Percentiles rank a stretch among this genome's conserved stretches.
Evolutionary conservation across 2,329 filamentous ascomycete species (phyloP).

Genomic region (Colletotrichum sublineola): DNA sequence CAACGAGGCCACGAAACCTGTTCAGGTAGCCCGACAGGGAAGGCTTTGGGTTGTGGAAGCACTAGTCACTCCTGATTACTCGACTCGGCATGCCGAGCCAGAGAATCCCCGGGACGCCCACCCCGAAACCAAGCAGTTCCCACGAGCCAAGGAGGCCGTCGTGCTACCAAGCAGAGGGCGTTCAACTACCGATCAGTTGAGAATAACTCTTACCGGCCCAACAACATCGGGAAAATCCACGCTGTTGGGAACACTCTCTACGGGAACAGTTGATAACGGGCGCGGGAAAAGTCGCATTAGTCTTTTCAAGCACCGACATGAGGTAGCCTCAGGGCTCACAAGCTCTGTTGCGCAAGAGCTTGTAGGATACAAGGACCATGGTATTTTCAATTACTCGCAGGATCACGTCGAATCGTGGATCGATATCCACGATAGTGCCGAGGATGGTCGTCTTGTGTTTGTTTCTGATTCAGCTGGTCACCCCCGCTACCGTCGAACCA

Average conservation of each 20-base stretch:
- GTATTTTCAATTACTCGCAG: slow-evolving; percentile 85
- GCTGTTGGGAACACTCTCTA: slow-evolving; percentile 87
- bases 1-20: slow-evolving; percentile 44
- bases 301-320: slow-evolving; percentile 91
- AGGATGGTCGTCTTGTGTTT: slow-evolving; percentile 83
- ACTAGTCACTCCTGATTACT: slow-evolving; percentile 81
- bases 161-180: slow-evolving; percentile 56
- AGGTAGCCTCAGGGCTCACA: slow-evolving; percentile 91
- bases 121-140: slow-evolving; percentile 25
- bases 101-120: slow-evolving; percentile 41
- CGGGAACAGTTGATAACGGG: slow-evolving; percentile 90
- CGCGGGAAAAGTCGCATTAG: slow-evolving; percentile 90
- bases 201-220: slow-evolving; percentile 88
- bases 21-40: slow-evolving; percentile 52
- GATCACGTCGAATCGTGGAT: slow-evolving; percentile 93
- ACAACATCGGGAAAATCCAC: slow-evolving; percentile 95
- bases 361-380: slow-evolving; percentile 78
- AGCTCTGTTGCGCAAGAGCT: slow-evolving; percentile 96
- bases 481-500: slow-evolving; percentile 89
- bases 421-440: slow-evolving; percentile 87
- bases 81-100: slow-evolving; percentile 48
- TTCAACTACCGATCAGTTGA: slow-evolving; percentile 79
- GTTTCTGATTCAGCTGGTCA: slow-evolving; percentile 94
- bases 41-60: slow-evolving; percentile 92
- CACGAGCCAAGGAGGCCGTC: slow-evolving; percentile 25